Evolutionary conservation across 2,329 filamentous ascomycete genomes (phyloP).

Genomic region (Cladosporium halotolerans): DNA sequence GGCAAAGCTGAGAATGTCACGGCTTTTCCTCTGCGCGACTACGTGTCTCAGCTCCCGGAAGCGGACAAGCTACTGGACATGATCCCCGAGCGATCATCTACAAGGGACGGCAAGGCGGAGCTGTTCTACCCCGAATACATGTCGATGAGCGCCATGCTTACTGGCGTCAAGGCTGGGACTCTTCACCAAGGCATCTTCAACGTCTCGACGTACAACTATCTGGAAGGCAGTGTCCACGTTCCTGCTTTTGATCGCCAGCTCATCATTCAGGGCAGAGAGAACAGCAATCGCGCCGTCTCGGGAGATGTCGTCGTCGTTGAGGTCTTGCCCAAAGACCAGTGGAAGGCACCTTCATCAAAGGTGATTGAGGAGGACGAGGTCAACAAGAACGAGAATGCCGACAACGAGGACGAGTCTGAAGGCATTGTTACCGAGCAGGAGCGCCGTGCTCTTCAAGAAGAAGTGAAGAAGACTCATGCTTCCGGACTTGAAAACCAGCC

Average conservation of each 20-base stretch:
- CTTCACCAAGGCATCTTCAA: slow-evolving; percentile 94
- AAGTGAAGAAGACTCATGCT: slow-evolving; percentile 78
- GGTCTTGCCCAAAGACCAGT: slow-evolving; percentile 86
- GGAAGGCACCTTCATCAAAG: slow-evolving; percentile 92
- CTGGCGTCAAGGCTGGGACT: slow-evolving; percentile 78
- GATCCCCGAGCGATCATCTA: slow-evolving; percentile 68
- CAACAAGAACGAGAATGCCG: slow-evolving; percentile 89
- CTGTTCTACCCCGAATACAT: slow-evolving; percentile 86
- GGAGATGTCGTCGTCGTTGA: slow-evolving; percentile 92
- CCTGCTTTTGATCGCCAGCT: slow-evolving; percentile 84
- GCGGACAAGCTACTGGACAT: slow-evolving; percentile 84
- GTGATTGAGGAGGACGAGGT: slow-evolving; percentile 91
- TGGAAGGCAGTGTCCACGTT: slow-evolving; percentile 87
- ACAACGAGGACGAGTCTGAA: slow-evolving; percentile 67
- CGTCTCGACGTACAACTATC: slow-evolving; percentile 94
- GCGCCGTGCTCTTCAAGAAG: slow-evolving; percentile 78
- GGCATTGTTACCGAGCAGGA: slow-evolving; percentile 86
- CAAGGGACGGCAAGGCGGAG: slow-evolving; percentile 59
- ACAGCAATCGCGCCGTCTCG: slow-evolving; percentile 89
- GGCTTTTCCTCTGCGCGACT: slow-evolving; percentile 61
- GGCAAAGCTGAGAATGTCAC: slow-evolving; percentile 69
- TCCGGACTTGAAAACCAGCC: slow-evolving; percentile 68
- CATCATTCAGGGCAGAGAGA: slow-evolving; percentile 83
- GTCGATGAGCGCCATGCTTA: slow-evolving; percentile 87
- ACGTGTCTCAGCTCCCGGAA: slow-evolving; percentile 78